Evolutionary conservation across 208 protist species (phyloP).

Genomic region (Leishmania aethiopica): DNA sequence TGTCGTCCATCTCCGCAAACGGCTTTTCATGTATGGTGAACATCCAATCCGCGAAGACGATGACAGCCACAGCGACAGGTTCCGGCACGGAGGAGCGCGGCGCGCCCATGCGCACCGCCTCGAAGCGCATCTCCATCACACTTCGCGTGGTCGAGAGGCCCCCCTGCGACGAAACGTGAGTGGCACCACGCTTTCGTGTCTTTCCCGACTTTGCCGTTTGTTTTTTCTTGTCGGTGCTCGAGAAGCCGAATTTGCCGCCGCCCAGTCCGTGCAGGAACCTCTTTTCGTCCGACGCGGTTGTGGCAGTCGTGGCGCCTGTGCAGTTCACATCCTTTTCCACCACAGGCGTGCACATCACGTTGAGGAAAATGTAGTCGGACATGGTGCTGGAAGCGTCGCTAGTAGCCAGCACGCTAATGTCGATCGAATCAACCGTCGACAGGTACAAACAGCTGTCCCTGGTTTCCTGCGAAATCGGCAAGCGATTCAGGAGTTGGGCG

Average conservation of each 20-base stretch:
- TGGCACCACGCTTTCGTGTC: neutral
- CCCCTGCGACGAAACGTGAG: neutral
- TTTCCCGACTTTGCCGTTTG: neutral
- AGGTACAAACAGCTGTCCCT: constrained; percentile 72
- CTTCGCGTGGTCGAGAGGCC: constrained; percentile 24
- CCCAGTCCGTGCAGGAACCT: neutral
- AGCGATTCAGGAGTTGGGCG: constrained; percentile 49
- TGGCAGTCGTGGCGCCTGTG: neutral
- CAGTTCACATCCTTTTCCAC: constrained; percentile 1
- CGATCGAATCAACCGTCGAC: constrained; percentile 51
- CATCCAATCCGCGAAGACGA: constrained; percentile 85
- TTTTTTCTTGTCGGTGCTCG: neutral
- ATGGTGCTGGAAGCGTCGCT: constrained; percentile 32
- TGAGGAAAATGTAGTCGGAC: constrained; percentile 75
- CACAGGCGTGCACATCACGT: constrained; percentile 73
- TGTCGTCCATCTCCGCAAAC: constrained; percentile 85
- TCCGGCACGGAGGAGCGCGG: constrained; percentile 54
- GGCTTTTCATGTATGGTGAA: constrained; percentile 87
- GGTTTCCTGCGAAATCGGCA: constrained; percentile 65
- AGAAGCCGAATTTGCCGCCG: neutral
- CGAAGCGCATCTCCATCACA: constrained; percentile 82
- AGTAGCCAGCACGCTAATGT: constrained; percentile 23
- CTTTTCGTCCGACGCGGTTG: neutral
- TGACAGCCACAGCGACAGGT: constrained; percentile 59
- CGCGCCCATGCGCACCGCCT: constrained; percentile 59